These are phyloP conservation scores for Rhododendron henanense DNA, from an alignment of 148 eudicot species.

Conservation along the genomic window DNA sequence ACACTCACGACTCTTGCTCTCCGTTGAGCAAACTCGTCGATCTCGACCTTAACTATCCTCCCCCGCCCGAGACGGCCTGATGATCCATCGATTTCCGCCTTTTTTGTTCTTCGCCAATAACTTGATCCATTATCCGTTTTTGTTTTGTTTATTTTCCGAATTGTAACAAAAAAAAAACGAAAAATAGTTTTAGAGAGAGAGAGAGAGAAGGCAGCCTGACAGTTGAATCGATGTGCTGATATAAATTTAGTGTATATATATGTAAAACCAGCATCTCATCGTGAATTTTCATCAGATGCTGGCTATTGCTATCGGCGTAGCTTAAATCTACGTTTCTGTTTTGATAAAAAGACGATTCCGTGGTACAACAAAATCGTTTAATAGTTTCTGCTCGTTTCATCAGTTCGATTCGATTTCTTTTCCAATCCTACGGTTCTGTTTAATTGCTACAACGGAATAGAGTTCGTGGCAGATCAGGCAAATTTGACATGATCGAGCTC, in stretches of 20 bases:
- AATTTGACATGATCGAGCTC: too few species aligned
- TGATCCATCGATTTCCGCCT: neutral
- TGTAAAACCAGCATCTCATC: constrained; percentile 2
- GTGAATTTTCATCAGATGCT: neutral
- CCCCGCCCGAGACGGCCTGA: constrained; percentile 22
- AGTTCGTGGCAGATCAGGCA: too few species aligned
- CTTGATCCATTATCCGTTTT: constrained; percentile 1
- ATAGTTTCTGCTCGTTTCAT: neutral
- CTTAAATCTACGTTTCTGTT: neutral
- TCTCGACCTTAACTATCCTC: constrained; percentile 34
- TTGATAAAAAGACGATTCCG: neutral
- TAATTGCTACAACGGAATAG: too few species aligned
- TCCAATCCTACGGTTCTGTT: too few species aligned
- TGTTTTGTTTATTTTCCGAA: neutral
- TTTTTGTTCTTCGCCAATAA: neutral
- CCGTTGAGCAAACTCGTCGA: constrained; percentile 10
- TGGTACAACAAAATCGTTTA: neutral
- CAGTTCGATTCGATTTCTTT: neutral
- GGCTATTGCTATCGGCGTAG: neutral
- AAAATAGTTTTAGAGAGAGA: neutral
- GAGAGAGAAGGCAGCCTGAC: constrained; percentile 10
- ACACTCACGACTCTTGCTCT: neutral
- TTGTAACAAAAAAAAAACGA: neutral
- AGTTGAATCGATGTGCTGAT: constrained; percentile 1
- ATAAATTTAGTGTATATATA: neutral